Percentiles rank a stretch among this genome's conserved stretches.
Evolutionary conservation across 768 basidiomycete genomes (phyloP).

Genomic region (Auriscalpium vulgare): DNA sequence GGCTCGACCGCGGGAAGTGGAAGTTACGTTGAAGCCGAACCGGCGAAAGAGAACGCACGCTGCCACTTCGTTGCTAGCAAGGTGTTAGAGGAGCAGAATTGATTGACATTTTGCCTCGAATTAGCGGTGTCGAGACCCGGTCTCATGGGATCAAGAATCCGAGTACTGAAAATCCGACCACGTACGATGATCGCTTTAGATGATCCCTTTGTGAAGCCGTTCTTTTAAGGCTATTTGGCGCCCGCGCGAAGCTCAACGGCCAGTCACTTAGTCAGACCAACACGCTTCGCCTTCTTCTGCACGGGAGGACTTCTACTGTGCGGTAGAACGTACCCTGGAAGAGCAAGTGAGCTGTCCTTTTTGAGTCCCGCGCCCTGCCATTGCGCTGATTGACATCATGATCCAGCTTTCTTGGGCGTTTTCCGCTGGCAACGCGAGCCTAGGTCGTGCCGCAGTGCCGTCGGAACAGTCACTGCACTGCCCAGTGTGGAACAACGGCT

Average conservation of each 20-base stretch:
- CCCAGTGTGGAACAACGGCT: not conserved
- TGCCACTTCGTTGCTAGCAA: conserved; percentile 32
- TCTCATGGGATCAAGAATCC: too few species aligned
- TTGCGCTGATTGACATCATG: not conserved
- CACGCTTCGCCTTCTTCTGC: not conserved
- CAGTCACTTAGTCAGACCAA: not conserved
- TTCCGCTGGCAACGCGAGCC: not conserved
- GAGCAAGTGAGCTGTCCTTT: too few species aligned
- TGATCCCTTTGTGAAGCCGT: not conserved
- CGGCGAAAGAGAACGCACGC: conserved; percentile 26
- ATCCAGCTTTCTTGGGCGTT: not conserved
- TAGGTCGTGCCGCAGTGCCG: not conserved
- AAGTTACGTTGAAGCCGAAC: conserved; percentile 34
- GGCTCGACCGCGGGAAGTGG: conserved; percentile 28
- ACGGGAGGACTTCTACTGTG: not conserved
- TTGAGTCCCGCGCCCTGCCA: too few species aligned
- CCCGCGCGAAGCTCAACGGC: not conserved
- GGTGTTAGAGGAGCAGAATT: conserved; percentile 29
- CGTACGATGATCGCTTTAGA: not conserved
- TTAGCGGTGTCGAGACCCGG: not conserved
- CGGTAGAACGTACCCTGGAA: not conserved
- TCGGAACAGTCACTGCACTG: not conserved
- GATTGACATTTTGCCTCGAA: conserved; percentile 1
- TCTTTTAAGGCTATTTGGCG: not conserved
- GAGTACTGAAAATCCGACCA: too few species aligned